Conservation (phyloP, 768 basidiomycete genomes). For the Kwoniella europaea region DNA sequence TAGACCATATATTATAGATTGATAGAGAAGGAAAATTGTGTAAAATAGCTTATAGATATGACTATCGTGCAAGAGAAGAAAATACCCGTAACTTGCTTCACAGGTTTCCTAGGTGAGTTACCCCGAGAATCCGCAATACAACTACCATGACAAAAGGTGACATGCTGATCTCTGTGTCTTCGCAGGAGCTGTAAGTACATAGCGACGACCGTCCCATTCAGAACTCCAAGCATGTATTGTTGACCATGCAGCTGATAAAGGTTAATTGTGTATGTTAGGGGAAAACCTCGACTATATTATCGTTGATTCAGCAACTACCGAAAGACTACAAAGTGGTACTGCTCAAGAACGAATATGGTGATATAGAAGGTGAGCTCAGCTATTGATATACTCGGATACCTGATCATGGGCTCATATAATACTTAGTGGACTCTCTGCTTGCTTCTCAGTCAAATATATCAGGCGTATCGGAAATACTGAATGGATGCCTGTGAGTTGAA, state of each 20-base stretch:
- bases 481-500: constrained; percentile 83
- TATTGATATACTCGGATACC: too few relatives aligned
- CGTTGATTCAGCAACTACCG: constrained; percentile 78
- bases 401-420: too few relatives aligned
- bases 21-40: too few relatives aligned
- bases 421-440: constrained; percentile 80
- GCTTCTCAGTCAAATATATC: constrained; percentile 76
- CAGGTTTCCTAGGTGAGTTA: constrained; percentile 72
- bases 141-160: too few relatives aligned
- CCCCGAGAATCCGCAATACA: too few relatives aligned
- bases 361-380: constrained; percentile 72
- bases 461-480: constrained; percentile 90
- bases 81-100: constrained; percentile 92
- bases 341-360: constrained; percentile 95
- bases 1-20: too few relatives aligned
- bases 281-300: constrained; percentile 67
- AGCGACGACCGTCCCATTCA: neutral
- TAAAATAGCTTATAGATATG: neutral
- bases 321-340: constrained; percentile 85
- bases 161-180: neutral
- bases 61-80: constrained; percentile 12
- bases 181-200: constrained; percentile 36
- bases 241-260: too few relatives aligned
- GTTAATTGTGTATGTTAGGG: constrained; percentile 24
- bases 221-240: too few relatives aligned